Conservation (phyloP, 1,139 yeast species). For the Zygoascus sp. region DNA sequence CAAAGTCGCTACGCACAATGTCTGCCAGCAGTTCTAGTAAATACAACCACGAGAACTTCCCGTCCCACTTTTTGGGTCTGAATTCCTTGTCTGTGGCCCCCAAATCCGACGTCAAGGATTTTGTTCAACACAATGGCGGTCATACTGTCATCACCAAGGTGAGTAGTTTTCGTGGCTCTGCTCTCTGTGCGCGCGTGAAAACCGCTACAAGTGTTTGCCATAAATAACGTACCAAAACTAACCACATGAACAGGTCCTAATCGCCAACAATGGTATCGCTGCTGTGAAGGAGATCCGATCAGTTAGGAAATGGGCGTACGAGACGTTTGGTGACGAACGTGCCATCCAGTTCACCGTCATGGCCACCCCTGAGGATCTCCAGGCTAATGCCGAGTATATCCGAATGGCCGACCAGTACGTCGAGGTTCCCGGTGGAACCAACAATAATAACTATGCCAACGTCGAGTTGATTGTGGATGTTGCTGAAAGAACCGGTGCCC, state of each 20-base stretch:
- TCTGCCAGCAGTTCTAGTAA: conserved; percentile 1
- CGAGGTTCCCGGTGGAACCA: conserved; percentile 98
- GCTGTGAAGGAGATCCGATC: conserved; percentile 98
- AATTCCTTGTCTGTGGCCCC: conserved; percentile 73
- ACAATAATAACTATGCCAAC: conserved; percentile 95
- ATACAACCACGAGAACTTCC: conserved; percentile 40
- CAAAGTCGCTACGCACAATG: not conserved
- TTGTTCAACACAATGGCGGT: conserved; percentile 82
- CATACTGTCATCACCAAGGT: conserved; percentile 84
- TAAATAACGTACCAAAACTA: conserved; percentile 5
- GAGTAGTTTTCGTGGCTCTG: conserved; percentile 17
- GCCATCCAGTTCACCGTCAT: conserved; percentile 92
- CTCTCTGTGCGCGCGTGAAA: not conserved
- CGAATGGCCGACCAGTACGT: conserved; percentile 99
- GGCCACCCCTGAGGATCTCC: conserved; percentile 99
- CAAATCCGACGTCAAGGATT: conserved; percentile 70
- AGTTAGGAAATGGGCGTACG: conserved; percentile 97
- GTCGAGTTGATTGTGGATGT: conserved; percentile 95
- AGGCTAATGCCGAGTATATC: conserved; percentile 94
- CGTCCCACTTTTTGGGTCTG: conserved; percentile 74
- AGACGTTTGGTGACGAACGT: conserved; percentile 91
- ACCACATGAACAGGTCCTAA: conserved; percentile 51
- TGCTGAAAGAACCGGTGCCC: conserved; percentile 94
- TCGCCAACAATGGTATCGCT: conserved; percentile 98
- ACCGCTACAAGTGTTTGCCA: too few relatives aligned